Base-by-base conservation (phyloP, 2,329 filamentous ascomycete species). In the Apiospora pterosperma region DNA sequence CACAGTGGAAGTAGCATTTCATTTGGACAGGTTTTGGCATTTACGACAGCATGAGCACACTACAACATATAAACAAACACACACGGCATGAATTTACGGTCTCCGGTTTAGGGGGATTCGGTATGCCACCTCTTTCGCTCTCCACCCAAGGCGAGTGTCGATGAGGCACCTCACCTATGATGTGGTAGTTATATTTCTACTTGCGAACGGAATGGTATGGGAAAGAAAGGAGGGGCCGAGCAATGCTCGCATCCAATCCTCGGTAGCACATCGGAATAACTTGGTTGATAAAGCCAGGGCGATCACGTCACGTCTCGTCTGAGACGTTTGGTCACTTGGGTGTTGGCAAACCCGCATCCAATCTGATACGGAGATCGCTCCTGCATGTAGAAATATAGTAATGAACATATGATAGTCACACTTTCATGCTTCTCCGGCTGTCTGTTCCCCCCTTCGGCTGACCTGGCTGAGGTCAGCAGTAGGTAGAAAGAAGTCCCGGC, bases 381-480 rank as follows among this genome's bases (percentile, higher is more conserved):
- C 61, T 62, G 38, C 60, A 71, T 73, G 75, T 78, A 77, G 70
- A 77, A 72, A 77, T 74, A 75, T 76, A 76, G 74, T 77, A 76
- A 77, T 74, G 76, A 77, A 76, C 68, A 76, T 74, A 72, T 42
- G 55, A 60, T 60, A 60, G 23, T 11, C 10, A 23, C 25, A 59
- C 36, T 59, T 38, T 14, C 10, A 59, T 4, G 14, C 34, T 5
- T n/a, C 48, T 11, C 34, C 2, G 2, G 16, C 16, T 4, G 14
- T 55, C 28, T 31, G 25, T 34, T 12, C 16, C 5, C 23, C 16
- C 5, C 16, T 34, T 4, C 2, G 7, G 31, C 12, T 34, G 3
- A 21, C n/a, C n/a, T n/a, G n/a, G n/a, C n/a, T n/a, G n/a, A 19
- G 21, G 48, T 28, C 8, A n/a, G 3, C 28, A 55, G 16, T 28